Conservation (phyloP, 768 basidiomycete genomes). For the Pisolithus marmoratus region DNA sequence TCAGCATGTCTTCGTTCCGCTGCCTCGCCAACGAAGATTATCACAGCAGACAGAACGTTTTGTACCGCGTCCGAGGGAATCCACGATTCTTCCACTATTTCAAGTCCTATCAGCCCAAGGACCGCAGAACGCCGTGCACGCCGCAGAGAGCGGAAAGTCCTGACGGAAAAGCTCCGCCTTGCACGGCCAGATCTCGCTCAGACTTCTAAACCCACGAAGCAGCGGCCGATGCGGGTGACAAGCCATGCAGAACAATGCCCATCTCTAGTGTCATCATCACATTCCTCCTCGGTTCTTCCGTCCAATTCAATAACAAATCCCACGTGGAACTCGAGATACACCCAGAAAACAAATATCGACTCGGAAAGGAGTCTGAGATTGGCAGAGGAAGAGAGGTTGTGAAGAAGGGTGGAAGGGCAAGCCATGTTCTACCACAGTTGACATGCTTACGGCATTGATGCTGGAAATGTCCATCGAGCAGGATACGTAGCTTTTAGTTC, state of each 20-base stretch:
- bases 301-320: no score
- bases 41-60: background rate
- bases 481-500: no score
- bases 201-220: slow-evolving; percentile 20
- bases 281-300: background rate
- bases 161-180: slow-evolving; percentile 36
- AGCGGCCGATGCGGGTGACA: slow-evolving; percentile 10
- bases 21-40: background rate
- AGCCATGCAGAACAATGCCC: background rate
- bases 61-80: background rate
- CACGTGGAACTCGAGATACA: background rate
- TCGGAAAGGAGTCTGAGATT: slow-evolving; percentile 24
- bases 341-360: slow-evolving; percentile 15
- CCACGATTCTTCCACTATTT: background rate
- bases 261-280: background rate
- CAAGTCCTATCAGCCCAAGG: slow-evolving; percentile 10
- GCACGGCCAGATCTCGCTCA: slow-evolving; percentile 41
- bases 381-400: slow-evolving; percentile 14
- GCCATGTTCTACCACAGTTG: slow-evolving; percentile 24
- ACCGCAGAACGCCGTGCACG: slow-evolving; percentile 14
- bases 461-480: background rate
- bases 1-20: background rate
- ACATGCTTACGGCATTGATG: slow-evolving; percentile 17
- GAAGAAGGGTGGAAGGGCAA: slow-evolving; percentile 11
- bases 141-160: slow-evolving; percentile 16